These are phyloP conservation scores for Coffea eugenioides DNA, from an alignment of 257 asterid species.

Conservation along the genomic window DNA sequence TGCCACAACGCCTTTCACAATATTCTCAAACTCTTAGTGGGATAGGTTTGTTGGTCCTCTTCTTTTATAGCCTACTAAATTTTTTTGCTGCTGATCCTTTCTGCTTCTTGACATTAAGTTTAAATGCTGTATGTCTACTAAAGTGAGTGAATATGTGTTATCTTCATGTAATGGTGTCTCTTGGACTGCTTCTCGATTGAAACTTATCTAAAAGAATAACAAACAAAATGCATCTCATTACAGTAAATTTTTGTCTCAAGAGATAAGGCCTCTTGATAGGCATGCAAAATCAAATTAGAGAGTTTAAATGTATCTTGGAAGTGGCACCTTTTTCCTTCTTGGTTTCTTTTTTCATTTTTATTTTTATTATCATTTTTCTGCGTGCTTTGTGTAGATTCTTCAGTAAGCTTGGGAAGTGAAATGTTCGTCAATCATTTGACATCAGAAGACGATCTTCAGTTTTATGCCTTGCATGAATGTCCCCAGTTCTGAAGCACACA, in stretches of 20 bases:
- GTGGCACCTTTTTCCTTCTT: neutral
- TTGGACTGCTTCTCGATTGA: neutral
- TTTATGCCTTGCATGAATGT: neutral
- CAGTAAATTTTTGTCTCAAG: neutral
- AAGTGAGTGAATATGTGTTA: neutral
- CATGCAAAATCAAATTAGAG: neutral
- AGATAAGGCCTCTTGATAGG: neutral
- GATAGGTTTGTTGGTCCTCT: constrained; percentile 46
- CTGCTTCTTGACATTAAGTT: neutral
- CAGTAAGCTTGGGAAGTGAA: neutral
- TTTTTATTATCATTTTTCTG: neutral
- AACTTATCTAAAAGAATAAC: neutral
- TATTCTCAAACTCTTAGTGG: constrained; percentile 55
- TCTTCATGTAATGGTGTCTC: neutral
- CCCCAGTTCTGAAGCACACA: neutral
- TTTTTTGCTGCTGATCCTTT: neutral
- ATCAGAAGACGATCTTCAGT: neutral
- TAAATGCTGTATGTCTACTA: neutral
- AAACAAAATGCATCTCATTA: neutral
- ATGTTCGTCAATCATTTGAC: neutral
- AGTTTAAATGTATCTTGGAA: neutral
- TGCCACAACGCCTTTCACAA: constrained; percentile 82
- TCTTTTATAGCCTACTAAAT: neutral
- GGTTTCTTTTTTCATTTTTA: neutral
- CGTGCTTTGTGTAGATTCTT: neutral